Evolutionary conservation across 2,329 filamentous ascomycete genomes (phyloP).

Genomic region (Metarhizium robertsii): DNA sequence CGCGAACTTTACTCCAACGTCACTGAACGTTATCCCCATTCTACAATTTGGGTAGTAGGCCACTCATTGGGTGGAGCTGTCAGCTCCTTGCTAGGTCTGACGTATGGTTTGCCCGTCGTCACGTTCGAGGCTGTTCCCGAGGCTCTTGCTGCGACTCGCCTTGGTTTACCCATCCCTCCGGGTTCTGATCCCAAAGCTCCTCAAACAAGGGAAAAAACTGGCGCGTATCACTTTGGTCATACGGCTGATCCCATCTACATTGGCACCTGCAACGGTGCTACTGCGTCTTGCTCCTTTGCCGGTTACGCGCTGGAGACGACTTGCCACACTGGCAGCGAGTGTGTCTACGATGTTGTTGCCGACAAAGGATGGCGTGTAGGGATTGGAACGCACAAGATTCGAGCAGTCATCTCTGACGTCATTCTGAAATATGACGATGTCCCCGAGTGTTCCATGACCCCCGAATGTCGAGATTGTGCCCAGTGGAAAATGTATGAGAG

Average conservation of each 20-base stretch:
- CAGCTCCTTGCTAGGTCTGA: slow-evolving; percentile 78
- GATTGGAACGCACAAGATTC: slow-evolving; percentile 85
- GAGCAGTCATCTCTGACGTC: slow-evolving; percentile 78
- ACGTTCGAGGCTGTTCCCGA: slow-evolving; percentile 93
- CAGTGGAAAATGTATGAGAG: slow-evolving; percentile 94
- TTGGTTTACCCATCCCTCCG: slow-evolving; percentile 80
- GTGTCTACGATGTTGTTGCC: slow-evolving; percentile 83
- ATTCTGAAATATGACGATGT: slow-evolving; percentile 74
- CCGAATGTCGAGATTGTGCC: slow-evolving; percentile 79
- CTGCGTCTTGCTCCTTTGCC: slow-evolving; percentile 79
- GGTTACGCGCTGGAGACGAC: slow-evolving; percentile 89
- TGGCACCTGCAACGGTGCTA: slow-evolving; percentile 84
- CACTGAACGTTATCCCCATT: slow-evolving; percentile 74
- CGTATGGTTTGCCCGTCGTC: slow-evolving; percentile 82
- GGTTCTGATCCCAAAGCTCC: slow-evolving; percentile 62
- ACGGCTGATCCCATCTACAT: slow-evolving; percentile 94
- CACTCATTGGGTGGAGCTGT: slow-evolving; percentile 90
- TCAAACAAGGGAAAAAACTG: slow-evolving; percentile 63
- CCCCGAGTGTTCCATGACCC: slow-evolving; percentile 64
- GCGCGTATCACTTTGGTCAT: slow-evolving; percentile 84
- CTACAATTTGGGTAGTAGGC: slow-evolving; percentile 81
- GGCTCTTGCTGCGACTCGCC: slow-evolving; percentile 71
- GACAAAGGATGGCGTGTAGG: slow-evolving; percentile 90
- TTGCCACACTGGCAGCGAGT: slow-evolving; percentile 85
- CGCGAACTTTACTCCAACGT: slow-evolving; percentile 89